A percentile compares a stretch with the other conserved stretches of the same genome.
phyloP scores from a whole-genome alignment of 306 rosid species.

The Acacia confusa region DNA sequence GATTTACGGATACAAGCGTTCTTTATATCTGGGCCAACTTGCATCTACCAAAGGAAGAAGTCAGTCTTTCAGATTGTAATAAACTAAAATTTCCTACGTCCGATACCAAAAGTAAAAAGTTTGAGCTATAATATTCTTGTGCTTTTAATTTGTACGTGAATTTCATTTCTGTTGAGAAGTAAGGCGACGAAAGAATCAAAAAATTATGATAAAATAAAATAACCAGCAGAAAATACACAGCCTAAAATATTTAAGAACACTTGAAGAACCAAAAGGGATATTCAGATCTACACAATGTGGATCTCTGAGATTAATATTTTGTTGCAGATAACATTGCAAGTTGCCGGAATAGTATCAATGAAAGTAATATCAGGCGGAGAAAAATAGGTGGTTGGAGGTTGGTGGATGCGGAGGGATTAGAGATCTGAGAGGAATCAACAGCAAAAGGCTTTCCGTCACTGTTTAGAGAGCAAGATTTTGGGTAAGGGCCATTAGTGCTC shows the following conservation, averaged over 20 bases:
- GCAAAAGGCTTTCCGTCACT: constrained; percentile 98
- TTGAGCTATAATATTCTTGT: too few relatives aligned
- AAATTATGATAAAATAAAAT: neutral
- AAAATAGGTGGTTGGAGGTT: constrained; percentile 41
- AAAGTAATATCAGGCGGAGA: constrained; percentile 38
- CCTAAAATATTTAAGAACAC: neutral
- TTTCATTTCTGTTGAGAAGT: too few relatives aligned
- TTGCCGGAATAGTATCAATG: constrained; percentile 36
- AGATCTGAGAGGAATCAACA: constrained; percentile 77
- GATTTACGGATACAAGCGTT: neutral
- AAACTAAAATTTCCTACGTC: too few relatives aligned
- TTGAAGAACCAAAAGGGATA: constrained; percentile 37
- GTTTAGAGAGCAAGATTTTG: constrained; percentile 72
- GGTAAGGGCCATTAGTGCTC: constrained; percentile 65
- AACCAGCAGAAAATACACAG: neutral
- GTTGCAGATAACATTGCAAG: constrained; percentile 25
- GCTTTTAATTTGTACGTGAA: too few relatives aligned
- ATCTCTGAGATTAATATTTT: constrained; percentile 18
- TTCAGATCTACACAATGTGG: constrained; percentile 37
- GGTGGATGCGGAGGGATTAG: constrained; percentile 52
- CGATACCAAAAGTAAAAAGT: too few relatives aligned
- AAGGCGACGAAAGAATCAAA: neutral
- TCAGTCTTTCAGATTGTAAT: too few relatives aligned
- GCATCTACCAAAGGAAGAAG: too few relatives aligned
- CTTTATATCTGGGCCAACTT: neutral